These are phyloP conservation scores for Closterium sp. DNA, from an alignment of 139 green algal species.

Conservation along the genomic window DNA sequence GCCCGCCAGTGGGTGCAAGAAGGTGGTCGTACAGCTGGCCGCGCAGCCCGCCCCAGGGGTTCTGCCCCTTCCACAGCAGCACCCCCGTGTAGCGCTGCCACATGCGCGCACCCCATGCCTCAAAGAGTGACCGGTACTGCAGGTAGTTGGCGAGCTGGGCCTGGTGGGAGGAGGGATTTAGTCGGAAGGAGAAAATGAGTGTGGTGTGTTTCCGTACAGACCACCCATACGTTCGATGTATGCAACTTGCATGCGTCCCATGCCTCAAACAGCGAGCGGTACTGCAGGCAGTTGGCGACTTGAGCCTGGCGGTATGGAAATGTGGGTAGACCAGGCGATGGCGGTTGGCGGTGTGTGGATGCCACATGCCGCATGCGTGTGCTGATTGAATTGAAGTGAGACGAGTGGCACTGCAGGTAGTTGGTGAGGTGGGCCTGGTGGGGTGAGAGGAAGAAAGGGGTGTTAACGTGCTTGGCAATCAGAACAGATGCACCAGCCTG, in stretches of 20 bases:
- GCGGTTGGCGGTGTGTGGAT: too few species aligned
- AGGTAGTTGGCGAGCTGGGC: slow-evolving; percentile 56
- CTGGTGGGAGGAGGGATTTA: slow-evolving; percentile 6
- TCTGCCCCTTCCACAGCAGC: slow-evolving; percentile 58
- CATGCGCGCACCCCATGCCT: slow-evolving; percentile 46
- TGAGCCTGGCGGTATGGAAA: slow-evolving; percentile 11
- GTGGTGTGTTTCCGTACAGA: slow-evolving; percentile 29
- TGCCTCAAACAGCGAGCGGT: slow-evolving; percentile 42
- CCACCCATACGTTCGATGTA: too few species aligned
- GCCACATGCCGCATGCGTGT: too few species aligned
- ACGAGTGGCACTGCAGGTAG: too few species aligned
- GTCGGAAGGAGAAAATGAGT: too few species aligned
- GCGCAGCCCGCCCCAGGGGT: slow-evolving; percentile 52
- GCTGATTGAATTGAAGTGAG: too few species aligned
- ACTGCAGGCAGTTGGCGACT: slow-evolving; percentile 52
- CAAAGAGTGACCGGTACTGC: slow-evolving; percentile 50
- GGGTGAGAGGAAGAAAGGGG: too few species aligned
- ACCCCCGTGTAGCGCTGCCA: slow-evolving; percentile 45
- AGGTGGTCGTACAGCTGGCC: slow-evolving; percentile 54
- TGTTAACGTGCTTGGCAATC: too few species aligned
- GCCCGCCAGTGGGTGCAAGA: slow-evolving; percentile 30
- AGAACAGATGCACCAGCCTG: too few species aligned
- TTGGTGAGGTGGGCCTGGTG: too few species aligned
- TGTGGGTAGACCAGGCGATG: too few species aligned
- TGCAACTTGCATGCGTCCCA: slow-evolving; percentile 41